Base-by-base conservation (phyloP, 2,329 filamentous ascomycete genomes). In the Stylonectria norvegica region DNA sequence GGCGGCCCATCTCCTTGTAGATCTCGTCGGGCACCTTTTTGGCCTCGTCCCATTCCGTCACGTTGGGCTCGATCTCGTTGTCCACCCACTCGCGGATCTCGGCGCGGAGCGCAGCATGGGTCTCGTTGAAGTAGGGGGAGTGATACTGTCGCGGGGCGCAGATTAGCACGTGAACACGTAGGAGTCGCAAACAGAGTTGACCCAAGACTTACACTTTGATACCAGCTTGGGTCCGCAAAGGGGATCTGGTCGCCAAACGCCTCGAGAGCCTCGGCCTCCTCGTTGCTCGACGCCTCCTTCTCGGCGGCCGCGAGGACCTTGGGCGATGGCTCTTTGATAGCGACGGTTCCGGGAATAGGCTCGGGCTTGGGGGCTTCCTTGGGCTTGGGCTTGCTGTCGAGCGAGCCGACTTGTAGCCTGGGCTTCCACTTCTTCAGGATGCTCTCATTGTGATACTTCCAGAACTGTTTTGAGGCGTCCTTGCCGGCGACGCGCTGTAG, bases 21-120 rank as follows among this genome's bases (percentile, higher is more conserved):
- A 98, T 87, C 54, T 81, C 78, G 32, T 86, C 81, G 0, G 93
- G 91, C 2, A 97, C 89, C 61, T 83, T 79, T 73, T 89, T 94
- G 56, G 84, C 87, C 75, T 97, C 93, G 56, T 98, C 93, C 93
- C 93, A 98, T 65, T 98, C 93, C 28, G 82, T 86, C 41, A 97
- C 88, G 56, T 91, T 78, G 16, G 93, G 91, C 72, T 95, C 89
- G 63, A 97, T 84, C 56, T 89, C 87, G 41, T 75, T 78, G 47
- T 95, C 87, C 40, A 98, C 80, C 90, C 90, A 98, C 72, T 89
- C 78, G 59, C 93, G 86, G 45, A 96, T 76, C 73, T 98, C 93
- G 50, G 81, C 84, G 45, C 93, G 89, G 35, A 98, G 84, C 36
- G 89, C 89, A 41, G 82, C 90, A 67, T 98, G 93, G 5, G 88